phyloP scores from a whole-genome alignment of 2,329 filamentous ascomycete species.

The Fusarium sp. region DNA sequence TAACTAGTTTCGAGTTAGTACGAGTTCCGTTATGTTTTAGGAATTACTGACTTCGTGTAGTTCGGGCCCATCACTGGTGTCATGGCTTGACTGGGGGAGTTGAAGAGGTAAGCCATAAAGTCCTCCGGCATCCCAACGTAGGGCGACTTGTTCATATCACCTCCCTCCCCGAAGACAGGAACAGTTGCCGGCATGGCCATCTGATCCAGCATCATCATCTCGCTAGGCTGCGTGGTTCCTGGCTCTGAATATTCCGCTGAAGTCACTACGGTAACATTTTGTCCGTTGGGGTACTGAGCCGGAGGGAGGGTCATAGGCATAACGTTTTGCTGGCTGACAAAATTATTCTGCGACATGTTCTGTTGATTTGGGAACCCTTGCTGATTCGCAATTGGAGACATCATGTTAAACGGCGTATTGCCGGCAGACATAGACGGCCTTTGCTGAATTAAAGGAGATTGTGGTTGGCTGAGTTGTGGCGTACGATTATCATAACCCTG shows the following conservation, averaged over 20 bases:
- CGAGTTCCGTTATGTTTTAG: not conserved
- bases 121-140: constrained; percentile 86
- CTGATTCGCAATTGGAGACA: constrained; percentile 62
- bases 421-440: constrained; percentile 59
- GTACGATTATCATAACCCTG: constrained; percentile 46
- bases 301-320: constrained; percentile 70
- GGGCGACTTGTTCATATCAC: constrained; percentile 81
- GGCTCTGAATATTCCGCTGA: constrained; percentile 58
- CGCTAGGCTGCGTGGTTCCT: constrained; percentile 55
- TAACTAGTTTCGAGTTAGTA: constrained; percentile 56
- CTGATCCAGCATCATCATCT: constrained; percentile 70
- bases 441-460: constrained; percentile 53
- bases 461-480: constrained; percentile 37
- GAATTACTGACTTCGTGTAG: constrained; percentile 56
- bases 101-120: constrained; percentile 87
- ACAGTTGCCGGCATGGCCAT: constrained; percentile 74
- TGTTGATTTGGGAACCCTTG: constrained; percentile 60
- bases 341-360: constrained; percentile 58
- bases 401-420: constrained; percentile 59
- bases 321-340: constrained; percentile 69
- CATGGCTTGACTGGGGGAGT: constrained; percentile 51
- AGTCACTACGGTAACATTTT: constrained; percentile 44
- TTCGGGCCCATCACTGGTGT: constrained; percentile 58
- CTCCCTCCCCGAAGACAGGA: constrained; percentile 87
- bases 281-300: constrained; percentile 59